Conservation (phyloP, 2,329 filamentous ascomycete species). For the Xenosphaeropsis pyriputrescens region DNA sequence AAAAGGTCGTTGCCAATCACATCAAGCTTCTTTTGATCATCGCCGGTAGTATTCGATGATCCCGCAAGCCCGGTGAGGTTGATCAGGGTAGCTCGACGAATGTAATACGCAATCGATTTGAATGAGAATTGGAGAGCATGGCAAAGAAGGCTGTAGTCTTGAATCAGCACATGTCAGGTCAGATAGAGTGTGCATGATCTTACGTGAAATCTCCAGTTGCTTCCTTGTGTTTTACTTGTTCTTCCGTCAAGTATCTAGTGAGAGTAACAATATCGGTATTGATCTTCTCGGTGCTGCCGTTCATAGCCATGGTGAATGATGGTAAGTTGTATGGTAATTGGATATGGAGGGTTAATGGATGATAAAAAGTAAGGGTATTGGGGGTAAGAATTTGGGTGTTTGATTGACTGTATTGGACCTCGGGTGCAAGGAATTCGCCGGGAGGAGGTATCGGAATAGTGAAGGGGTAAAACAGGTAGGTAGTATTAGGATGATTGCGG, state of each 20-base stretch:
- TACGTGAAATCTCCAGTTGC: slow-evolving; percentile 98
- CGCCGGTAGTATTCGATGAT: slow-evolving; percentile 86
- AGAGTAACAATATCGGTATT: slow-evolving; percentile 95
- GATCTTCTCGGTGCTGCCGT: slow-evolving; percentile 50
- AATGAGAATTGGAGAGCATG: slow-evolving; percentile 98
- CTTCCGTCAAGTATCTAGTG: slow-evolving; percentile 89
- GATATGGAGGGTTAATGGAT: not conserved
- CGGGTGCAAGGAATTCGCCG: not conserved
- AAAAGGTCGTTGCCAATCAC: slow-evolving; percentile 98
- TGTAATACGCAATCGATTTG: slow-evolving; percentile 99
- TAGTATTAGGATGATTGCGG: too few species aligned
- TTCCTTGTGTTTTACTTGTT: slow-evolving; percentile 84
- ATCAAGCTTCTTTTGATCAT: slow-evolving; percentile 99
- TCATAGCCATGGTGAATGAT: not conserved
- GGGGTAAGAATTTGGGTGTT: not conserved
- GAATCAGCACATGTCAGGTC: slow-evolving; percentile 3
- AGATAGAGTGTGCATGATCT: slow-evolving; percentile 17
- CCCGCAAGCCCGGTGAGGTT: slow-evolving; percentile 92
- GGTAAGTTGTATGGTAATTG: not conserved
- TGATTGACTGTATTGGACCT: not conserved
- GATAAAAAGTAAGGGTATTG: not conserved
- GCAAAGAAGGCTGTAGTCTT: slow-evolving; percentile 60
- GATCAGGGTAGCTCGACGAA: slow-evolving; percentile 86
- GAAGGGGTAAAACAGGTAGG: too few species aligned
- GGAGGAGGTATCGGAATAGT: too few species aligned